A percentile compares a stretch with the other conserved stretches of the same genome.
Evolutionary conservation across 768 basidiomycete species (phyloP).

Genomic region (Russula ochroleuca): DNA sequence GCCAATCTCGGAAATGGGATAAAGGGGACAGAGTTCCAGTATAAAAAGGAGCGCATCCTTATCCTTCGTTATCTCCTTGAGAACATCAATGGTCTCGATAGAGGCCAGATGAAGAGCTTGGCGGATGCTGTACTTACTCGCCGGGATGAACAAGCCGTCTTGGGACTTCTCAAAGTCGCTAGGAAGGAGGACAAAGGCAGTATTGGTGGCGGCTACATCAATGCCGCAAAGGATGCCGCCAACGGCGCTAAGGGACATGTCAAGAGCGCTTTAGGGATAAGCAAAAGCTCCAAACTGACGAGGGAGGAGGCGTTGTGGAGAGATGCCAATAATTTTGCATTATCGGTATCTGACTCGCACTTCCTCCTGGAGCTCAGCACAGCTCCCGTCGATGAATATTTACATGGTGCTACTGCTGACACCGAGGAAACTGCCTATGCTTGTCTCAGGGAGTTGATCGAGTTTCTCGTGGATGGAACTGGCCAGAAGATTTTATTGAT

Average conservation of each 20-base stretch:
- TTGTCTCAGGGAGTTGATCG: slow-evolving; percentile 10
- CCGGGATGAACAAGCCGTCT: background rate
- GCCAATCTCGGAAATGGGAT: slow-evolving; percentile 12
- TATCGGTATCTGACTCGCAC: background rate
- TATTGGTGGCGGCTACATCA: background rate
- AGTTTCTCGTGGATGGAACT: slow-evolving; percentile 1
- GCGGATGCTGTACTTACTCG: background rate
- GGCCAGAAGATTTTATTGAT: slow-evolving; percentile 1
- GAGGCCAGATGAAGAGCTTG: background rate
- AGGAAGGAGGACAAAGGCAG: background rate
- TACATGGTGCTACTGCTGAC: background rate
- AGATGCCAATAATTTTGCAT: slow-evolving; percentile 4
- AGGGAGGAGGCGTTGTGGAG: slow-evolving; percentile 12
- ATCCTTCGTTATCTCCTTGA: slow-evolving; percentile 3
- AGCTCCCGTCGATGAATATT: background rate
- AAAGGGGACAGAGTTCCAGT: background rate
- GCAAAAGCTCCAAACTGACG: background rate
- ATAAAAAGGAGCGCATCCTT: slow-evolving; percentile 11
- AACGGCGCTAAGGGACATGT: background rate
- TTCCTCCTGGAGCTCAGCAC: slow-evolving; percentile 13
- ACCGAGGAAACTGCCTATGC: slow-evolving; percentile 2
- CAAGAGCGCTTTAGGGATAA: background rate
- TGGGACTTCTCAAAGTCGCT: background rate
- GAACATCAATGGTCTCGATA: background rate
- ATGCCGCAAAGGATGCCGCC: background rate